Conservation (phyloP, 306 rosid genomes). For the Glycyrrhiza uralensis region DNA sequence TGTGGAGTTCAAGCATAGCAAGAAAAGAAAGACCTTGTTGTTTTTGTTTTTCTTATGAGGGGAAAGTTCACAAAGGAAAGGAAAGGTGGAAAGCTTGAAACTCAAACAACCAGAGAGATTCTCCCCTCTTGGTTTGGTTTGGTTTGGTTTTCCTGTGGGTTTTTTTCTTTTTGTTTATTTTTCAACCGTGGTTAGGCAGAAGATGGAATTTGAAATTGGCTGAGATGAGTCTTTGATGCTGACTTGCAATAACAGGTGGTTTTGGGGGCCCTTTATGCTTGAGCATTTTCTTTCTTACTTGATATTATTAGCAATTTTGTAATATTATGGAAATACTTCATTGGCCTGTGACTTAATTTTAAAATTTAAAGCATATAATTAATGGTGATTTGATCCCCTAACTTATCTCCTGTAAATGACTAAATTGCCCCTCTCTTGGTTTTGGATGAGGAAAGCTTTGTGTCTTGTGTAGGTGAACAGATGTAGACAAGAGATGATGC, state of each 20-base stretch:
- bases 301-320: conserved; percentile 20
- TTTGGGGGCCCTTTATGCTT: conserved; percentile 32
- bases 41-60: conserved; percentile 24
- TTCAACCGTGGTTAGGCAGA: conserved; percentile 32
- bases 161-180: conserved; percentile 38
- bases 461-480: neutral
- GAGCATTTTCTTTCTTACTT: conserved; percentile 32
- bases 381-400: conserved; percentile 28
- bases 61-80: conserved; percentile 22
- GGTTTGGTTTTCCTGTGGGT: conserved; percentile 27
- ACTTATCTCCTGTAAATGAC: conserved; percentile 11
- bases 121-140: conserved; percentile 42
- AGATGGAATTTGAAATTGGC: conserved; percentile 46
- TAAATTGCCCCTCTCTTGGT: conserved; percentile 27
- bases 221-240: conserved; percentile 43
- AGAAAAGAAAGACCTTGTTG: conserved; percentile 34
- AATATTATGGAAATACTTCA: conserved; percentile 10
- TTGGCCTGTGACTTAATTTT: conserved; percentile 10
- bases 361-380: neutral
- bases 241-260: conserved; percentile 49
- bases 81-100: conserved; percentile 38
- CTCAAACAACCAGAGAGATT: conserved; percentile 55
- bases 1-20: conserved; percentile 34
- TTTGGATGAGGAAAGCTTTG: conserved; percentile 21
- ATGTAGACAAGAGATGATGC: neutral